These are phyloP conservation scores for Chaetomiaceae sp. DNA, from an alignment of 2,329 filamentous ascomycete species.

Conservation along the genomic window DNA sequence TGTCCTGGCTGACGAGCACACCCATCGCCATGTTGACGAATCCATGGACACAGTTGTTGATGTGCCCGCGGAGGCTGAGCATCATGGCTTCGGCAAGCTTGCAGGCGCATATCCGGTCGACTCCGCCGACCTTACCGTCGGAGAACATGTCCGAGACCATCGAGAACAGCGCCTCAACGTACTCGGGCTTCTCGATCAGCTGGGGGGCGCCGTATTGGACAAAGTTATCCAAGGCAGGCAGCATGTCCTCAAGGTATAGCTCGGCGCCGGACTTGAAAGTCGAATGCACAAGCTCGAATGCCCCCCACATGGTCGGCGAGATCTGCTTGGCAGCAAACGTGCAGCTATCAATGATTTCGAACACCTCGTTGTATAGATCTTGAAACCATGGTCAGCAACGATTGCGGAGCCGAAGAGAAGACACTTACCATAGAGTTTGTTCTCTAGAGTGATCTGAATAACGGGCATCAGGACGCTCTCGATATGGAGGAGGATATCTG, in stretches of 20 bases:
- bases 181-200: slow-evolving; percentile 76
- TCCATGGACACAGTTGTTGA: slow-evolving; percentile 81
- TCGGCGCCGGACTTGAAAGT: slow-evolving; percentile 97
- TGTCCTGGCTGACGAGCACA: slow-evolving; percentile 68
- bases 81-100: slow-evolving; percentile 97
- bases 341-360: slow-evolving; percentile 99
- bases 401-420: not conserved
- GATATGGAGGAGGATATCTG: slow-evolving; percentile 88
- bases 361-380: slow-evolving; percentile 96
- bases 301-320: slow-evolving; percentile 96
- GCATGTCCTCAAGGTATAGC: slow-evolving; percentile 97
- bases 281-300: slow-evolving; percentile 92
- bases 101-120: slow-evolving; percentile 94
- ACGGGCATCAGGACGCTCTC: slow-evolving; percentile 97
- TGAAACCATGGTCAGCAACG: slow-evolving; percentile 10
- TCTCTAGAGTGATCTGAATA: slow-evolving; percentile 91
- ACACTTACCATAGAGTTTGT: slow-evolving; percentile 83
- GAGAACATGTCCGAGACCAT: slow-evolving; percentile 96
- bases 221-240: slow-evolving; percentile 96
- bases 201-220: slow-evolving; percentile 84
- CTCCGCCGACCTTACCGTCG: slow-evolving; percentile 85
- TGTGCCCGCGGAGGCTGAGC: slow-evolving; percentile 83
- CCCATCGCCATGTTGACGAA: slow-evolving; percentile 89
- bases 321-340: slow-evolving; percentile 96
- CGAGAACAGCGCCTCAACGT: slow-evolving; percentile 80